A percentile compares a stretch with the other conserved stretches of the same genome.
Conservation (phyloP, 148 eudicot genomes). For the Cornus suecica region DNA sequence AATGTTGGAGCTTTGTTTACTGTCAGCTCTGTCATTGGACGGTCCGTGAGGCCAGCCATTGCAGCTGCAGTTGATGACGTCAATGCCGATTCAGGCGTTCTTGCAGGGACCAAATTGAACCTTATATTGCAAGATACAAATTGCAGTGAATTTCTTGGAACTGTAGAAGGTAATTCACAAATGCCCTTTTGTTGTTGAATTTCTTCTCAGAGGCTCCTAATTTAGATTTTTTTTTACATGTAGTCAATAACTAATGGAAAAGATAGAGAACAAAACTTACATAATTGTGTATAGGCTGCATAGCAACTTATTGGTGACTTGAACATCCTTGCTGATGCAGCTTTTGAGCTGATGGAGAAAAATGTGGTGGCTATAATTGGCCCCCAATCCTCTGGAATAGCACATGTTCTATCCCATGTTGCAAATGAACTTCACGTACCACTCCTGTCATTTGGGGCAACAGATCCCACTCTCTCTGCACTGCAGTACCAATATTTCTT, state of each 20-base stretch:
- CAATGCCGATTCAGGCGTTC: constrained; percentile 32
- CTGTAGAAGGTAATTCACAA: no score
- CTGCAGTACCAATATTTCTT: constrained; percentile 61
- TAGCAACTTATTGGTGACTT: no score
- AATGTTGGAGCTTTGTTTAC: constrained; percentile 73
- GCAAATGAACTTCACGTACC: constrained; percentile 67
- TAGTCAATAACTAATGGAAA: no score
- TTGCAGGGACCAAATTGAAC: no score
- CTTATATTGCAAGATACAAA: no score
- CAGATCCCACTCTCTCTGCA: constrained; percentile 73
- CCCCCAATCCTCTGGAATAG: constrained; percentile 73
- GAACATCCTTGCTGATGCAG: constrained; percentile 36
- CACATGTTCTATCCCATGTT: constrained; percentile 55
- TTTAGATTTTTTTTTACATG: no score
- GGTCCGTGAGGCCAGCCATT: constrained; percentile 61
- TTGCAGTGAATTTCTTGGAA: no score
- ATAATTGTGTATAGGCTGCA: no score
- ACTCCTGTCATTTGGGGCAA: constrained; percentile 57
- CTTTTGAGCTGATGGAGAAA: constrained; percentile 63
- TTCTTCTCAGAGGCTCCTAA: no score
- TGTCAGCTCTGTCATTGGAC: constrained; percentile 60
- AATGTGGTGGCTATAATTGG: constrained; percentile 66
- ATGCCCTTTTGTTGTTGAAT: no score
- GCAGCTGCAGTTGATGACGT: constrained; percentile 64
- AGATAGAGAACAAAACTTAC: no score